Percentiles rank a stretch among this genome's conserved stretches.
phyloP scores from a whole-genome alignment of 2,329 filamentous ascomycete species.

The Fusarium haematococcum region DNA sequence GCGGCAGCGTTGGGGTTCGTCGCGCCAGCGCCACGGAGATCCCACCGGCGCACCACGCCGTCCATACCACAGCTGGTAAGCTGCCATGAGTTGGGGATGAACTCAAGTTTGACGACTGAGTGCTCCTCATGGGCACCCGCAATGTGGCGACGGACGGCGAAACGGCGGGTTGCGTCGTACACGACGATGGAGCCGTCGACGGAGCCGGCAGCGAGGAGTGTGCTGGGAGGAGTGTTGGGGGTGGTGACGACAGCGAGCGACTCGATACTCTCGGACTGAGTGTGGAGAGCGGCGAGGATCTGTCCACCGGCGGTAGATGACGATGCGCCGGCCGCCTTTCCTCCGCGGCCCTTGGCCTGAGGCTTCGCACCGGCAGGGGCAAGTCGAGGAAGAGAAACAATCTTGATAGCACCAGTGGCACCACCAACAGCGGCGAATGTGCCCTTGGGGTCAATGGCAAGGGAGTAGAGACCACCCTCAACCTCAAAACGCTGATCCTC shows the following conservation, averaged over 20 bases:
- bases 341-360: conserved; percentile 44
- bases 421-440: conserved; percentile 88
- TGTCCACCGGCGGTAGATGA: conserved; percentile 59
- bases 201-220: conserved; percentile 72
- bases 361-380: conserved; percentile 41
- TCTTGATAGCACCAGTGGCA: conserved; percentile 85
- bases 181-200: conserved; percentile 84
- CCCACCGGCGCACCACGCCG: conserved; percentile 90
- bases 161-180: conserved; percentile 87
- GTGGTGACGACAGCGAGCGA: conserved; percentile 71
- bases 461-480: conserved; percentile 89
- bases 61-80: conserved; percentile 93
- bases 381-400: conserved; percentile 83
- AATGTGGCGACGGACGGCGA: conserved; percentile 87
- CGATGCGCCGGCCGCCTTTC: conserved; percentile 48
- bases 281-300: conserved; percentile 86
- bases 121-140: conserved; percentile 87
- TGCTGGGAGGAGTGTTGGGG: conserved; percentile 58
- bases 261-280: conserved; percentile 82
- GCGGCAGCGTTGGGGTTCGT: conserved; percentile 46
- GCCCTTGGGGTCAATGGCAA: conserved; percentile 84
- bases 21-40: conserved; percentile 66
- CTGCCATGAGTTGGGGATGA: conserved; percentile 75
- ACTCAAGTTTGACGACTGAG: conserved; percentile 93
- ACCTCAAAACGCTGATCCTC: conserved; percentile 92